Percentiles rank a stretch among this genome's conserved stretches.
These are phyloP conservation scores for Lactarius tabidus DNA, from an alignment of 768 basidiomycete species.

Conservation along the genomic window DNA sequence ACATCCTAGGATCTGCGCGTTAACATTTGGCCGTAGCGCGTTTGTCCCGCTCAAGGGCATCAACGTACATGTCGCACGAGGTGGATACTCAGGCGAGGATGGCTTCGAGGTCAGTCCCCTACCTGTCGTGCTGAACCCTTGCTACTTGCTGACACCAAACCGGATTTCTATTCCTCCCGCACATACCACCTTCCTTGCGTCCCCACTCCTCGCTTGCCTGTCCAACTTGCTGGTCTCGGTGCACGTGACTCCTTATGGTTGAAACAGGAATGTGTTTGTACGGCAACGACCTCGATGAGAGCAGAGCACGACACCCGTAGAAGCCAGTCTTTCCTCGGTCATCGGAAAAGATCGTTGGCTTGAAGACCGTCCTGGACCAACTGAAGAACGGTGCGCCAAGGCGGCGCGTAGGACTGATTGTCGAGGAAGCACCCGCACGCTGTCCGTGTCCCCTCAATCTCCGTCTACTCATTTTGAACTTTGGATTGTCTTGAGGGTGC, in stretches of 20 bases:
- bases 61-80: conserved; percentile 84
- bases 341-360: conserved; percentile 91
- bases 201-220: conserved; percentile 55
- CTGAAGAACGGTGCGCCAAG: conserved; percentile 75
- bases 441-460: conserved; percentile 43
- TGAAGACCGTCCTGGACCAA: conserved; percentile 65
- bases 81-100: conserved; percentile 98
- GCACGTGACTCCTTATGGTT: conserved; percentile 84
- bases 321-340: conserved; percentile 91
- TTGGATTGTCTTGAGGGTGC: conserved; percentile 54
- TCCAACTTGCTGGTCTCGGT: conserved; percentile 85
- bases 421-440: conserved; percentile 84
- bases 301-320: conserved; percentile 78
- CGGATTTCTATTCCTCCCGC: conserved; percentile 87
- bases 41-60: conserved; percentile 75
- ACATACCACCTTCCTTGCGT: conserved; percentile 67
- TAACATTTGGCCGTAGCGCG: conserved; percentile 84
- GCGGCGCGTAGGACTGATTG: conserved; percentile 74
- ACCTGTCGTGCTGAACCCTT: background rate
- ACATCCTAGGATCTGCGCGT: conserved; percentile 68
- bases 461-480: background rate
- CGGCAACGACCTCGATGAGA: conserved; percentile 89
- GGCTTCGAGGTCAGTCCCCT: conserved; percentile 78
- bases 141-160: background rate
- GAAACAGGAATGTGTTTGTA: conserved; percentile 98